phyloP scores from a whole-genome alignment of 2,329 filamentous ascomycete genomes.

The Fusarium humuli region DNA sequence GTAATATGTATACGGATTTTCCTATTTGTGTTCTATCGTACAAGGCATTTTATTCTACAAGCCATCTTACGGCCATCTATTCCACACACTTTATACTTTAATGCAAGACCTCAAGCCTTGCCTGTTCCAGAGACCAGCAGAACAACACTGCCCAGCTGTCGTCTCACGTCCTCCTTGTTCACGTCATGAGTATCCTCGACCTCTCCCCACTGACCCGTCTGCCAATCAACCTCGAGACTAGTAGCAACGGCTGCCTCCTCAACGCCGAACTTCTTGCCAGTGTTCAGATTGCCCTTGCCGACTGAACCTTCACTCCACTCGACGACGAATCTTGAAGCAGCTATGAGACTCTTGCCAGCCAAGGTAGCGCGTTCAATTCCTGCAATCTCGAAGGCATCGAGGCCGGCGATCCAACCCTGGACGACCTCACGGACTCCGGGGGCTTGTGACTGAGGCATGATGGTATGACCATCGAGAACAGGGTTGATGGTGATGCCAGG shows the following conservation, averaged over 20 bases:
- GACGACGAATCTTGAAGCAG: conserved; percentile 79
- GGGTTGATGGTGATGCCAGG: conserved; percentile 82
- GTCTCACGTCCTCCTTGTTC: conserved; percentile 85
- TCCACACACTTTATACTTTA: neutral
- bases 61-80: neutral
- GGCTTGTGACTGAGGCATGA: conserved; percentile 79
- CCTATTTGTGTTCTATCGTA: conserved; percentile 23
- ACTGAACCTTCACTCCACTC: conserved; percentile 87
- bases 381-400: conserved; percentile 84
- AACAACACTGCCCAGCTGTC: conserved; percentile 89
- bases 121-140: conserved; percentile 77
- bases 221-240: conserved; percentile 89
- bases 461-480: conserved; percentile 81
- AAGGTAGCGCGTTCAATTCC: conserved; percentile 86
- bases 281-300: conserved; percentile 57
- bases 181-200: conserved; percentile 99
- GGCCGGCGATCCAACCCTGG: conserved; percentile 77
- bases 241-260: conserved; percentile 83
- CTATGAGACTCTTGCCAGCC: conserved; percentile 86
- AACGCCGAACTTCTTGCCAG: conserved; percentile 72
- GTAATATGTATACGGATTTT: too few relatives aligned
- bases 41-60: conserved; percentile 37
- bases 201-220: conserved; percentile 92
- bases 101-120: conserved; percentile 31
- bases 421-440: conserved; percentile 82